phyloP scores from a whole-genome alignment of 2,329 filamentous ascomycete species.

The Ophiostoma tasmaniense region DNA sequence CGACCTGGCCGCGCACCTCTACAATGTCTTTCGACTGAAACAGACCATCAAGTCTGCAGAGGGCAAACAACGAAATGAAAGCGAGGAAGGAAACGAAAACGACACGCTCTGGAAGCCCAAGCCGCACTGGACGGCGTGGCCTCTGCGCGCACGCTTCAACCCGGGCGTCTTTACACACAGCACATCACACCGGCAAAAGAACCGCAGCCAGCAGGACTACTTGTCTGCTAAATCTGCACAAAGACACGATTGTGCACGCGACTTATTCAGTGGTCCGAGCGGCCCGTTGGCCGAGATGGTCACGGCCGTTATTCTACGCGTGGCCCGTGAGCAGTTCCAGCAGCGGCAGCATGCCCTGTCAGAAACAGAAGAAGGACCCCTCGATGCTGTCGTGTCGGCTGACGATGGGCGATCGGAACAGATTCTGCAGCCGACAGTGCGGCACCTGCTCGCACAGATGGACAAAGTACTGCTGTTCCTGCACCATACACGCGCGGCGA shows the following conservation, averaged over 20 bases:
- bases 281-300: conserved; percentile 57
- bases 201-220: background rate
- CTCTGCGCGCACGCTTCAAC: conserved; percentile 37
- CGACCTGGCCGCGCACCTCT: conserved; percentile 69
- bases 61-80: no score
- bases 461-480: conserved; percentile 63
- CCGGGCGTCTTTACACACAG: conserved; percentile 4
- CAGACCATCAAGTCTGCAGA: conserved; percentile 27
- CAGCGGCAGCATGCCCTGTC: conserved; percentile 1
- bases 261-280: conserved; percentile 26
- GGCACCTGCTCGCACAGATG: conserved; percentile 61
- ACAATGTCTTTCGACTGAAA: conserved; percentile 66
- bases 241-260: background rate
- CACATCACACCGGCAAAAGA: background rate
- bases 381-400: conserved; percentile 41
- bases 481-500: conserved; percentile 54
- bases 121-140: conserved; percentile 78
- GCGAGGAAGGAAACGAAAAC: conserved; percentile 21
- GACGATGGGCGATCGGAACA: conserved; percentile 61
- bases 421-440: conserved; percentile 58
- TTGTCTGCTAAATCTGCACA: background rate
- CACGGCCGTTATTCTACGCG: conserved; percentile 54
- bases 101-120: conserved; percentile 41
- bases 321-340: conserved; percentile 58
- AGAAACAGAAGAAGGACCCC: background rate